A percentile compares a stretch with the other conserved stretches of the same genome.
These are phyloP conservation scores for Claviceps fusiformis DNA, from an alignment of 2,329 filamentous ascomycete genomes.

Conservation along the genomic window DNA sequence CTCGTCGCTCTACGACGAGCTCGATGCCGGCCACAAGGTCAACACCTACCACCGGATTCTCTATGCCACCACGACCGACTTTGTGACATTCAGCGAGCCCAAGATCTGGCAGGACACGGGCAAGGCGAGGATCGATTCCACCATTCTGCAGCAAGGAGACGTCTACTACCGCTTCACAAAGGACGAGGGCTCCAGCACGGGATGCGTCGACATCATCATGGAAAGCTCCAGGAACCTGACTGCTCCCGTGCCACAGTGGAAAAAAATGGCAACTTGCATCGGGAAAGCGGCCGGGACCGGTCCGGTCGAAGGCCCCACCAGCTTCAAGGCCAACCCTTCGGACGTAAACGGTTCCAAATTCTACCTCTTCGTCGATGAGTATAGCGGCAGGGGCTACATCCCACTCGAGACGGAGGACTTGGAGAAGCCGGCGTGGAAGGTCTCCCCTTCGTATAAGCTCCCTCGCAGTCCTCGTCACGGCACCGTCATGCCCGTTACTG, in stretches of 20 bases:
- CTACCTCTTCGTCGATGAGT: conserved; percentile 1
- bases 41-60: not conserved
- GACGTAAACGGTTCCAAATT: not conserved
- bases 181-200: not conserved
- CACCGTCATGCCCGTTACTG: not conserved
- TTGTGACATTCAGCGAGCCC: not conserved
- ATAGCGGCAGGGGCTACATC: conserved; percentile 1
- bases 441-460: not conserved
- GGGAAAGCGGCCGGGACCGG: not conserved
- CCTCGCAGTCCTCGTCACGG: not conserved
- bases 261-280: not conserved
- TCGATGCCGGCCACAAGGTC: not conserved
- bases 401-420: not conserved
- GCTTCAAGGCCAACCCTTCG: not conserved
- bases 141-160: not conserved
- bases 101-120: not conserved
- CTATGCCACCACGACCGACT: not conserved
- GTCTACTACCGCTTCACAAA: conserved; percentile 2
- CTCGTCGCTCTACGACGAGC: not conserved
- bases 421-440: not conserved
- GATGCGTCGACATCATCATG: not conserved
- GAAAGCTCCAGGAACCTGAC: not conserved
- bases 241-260: not conserved
- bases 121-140: not conserved
- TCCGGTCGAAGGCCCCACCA: not conserved